Percentiles rank a stretch among this genome's conserved stretches.
These are phyloP conservation scores for Venturia pyrina DNA, from an alignment of 2,329 filamentous ascomycete species.

Conservation along the genomic window DNA sequence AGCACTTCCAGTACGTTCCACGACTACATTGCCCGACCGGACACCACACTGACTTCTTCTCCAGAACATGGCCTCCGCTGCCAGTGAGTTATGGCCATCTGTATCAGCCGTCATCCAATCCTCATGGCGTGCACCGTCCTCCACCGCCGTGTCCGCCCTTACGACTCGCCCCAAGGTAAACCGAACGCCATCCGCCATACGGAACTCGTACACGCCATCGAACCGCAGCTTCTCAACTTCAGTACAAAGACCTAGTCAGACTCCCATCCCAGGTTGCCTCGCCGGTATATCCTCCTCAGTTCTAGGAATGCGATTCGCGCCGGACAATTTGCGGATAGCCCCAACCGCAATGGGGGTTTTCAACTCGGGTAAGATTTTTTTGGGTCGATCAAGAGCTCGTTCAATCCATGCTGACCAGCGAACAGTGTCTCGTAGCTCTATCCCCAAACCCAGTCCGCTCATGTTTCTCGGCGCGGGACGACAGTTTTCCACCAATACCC, in stretches of 20 bases:
- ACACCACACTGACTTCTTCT: background rate
- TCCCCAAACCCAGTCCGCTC: constrained; percentile 25
- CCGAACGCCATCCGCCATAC: constrained; percentile 15
- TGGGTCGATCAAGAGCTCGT: constrained; percentile 12
- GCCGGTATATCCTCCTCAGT: background rate
- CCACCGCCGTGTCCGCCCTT: constrained; percentile 17
- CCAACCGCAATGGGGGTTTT: constrained; percentile 9
- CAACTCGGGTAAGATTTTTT: constrained; percentile 17
- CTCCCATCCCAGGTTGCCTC: constrained; percentile 5
- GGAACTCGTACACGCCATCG: background rate
- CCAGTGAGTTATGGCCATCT: constrained; percentile 29
- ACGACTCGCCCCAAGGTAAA: constrained; percentile 15
- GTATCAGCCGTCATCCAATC: constrained; percentile 28
- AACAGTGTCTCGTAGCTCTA: constrained; percentile 23
- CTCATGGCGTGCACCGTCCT: constrained; percentile 24
- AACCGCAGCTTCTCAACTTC: background rate
- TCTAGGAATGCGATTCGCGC: background rate
- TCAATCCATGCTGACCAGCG: constrained; percentile 11
- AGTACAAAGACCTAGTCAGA: background rate
- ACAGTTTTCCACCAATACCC: constrained; percentile 27
- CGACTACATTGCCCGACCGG: background rate
- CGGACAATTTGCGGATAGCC: background rate
- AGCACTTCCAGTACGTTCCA: constrained; percentile 2
- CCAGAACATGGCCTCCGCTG: constrained; percentile 35
- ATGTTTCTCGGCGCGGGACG: constrained; percentile 19